Percentiles rank a stretch among this genome's conserved stretches.
Evolutionary conservation across 345 rosid genomes (phyloP).

Genomic region (Brassica napus): DNA sequence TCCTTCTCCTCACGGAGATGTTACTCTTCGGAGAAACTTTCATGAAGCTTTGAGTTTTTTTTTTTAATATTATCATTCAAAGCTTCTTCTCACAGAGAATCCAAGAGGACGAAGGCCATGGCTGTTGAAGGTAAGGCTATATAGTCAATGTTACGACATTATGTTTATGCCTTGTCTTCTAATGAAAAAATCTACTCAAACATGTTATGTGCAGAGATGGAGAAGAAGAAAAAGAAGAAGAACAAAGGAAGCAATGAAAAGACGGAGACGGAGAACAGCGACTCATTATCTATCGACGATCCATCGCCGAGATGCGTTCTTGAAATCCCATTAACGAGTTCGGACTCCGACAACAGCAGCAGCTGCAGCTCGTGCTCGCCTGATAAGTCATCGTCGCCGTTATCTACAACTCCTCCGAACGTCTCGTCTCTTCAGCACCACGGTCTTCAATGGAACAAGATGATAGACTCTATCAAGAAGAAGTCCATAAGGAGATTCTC

Average conservation of each 20-base stretch:
- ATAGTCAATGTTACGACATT: neutral
- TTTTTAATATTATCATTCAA: neutral
- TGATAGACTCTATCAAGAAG: constrained; percentile 57
- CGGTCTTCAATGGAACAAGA: constrained; percentile 55
- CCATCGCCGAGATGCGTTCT: constrained; percentile 65
- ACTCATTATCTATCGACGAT: neutral
- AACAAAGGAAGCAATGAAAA: constrained; percentile 35
- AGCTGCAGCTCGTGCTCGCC: constrained; percentile 45
- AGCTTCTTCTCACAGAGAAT: constrained; percentile 27
- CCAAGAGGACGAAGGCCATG: constrained; percentile 20
- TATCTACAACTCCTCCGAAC: constrained; percentile 20
- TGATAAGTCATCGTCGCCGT: constrained; percentile 42
- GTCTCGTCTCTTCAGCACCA: constrained; percentile 24
- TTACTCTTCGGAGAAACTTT: constrained; percentile 14
- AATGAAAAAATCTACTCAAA: neutral
- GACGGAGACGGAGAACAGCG: constrained; percentile 25
- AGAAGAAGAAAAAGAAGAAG: constrained; percentile 19
- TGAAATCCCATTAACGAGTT: constrained; percentile 46
- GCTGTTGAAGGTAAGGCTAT: constrained; percentile 39
- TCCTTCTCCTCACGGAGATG: constrained; percentile 32
- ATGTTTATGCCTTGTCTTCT: neutral
- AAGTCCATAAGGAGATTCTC: constrained; percentile 63
- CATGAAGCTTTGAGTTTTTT: constrained; percentile 26
- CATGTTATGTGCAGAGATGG: constrained; percentile 36
- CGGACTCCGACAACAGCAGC: constrained; percentile 52